phyloP scores from a whole-genome alignment of 2,329 filamentous ascomycete species.

The Monilinia aucupariae region DNA sequence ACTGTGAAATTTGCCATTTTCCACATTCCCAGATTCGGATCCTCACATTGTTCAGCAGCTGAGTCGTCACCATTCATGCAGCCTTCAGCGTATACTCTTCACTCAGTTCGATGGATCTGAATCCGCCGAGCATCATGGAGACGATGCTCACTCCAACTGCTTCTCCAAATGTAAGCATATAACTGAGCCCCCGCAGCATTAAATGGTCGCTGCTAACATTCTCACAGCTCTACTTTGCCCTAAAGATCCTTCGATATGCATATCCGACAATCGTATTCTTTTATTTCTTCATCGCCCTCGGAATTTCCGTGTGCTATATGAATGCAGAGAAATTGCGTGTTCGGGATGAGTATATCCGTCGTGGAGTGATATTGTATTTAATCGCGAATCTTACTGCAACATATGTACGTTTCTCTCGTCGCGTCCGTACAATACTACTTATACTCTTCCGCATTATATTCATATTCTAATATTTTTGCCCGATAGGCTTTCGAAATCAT shows the following conservation, averaged over 20 bases:
- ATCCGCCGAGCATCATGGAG: slow-evolving; percentile 1
- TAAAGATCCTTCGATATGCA: slow-evolving; percentile 47
- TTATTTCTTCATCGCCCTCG: slow-evolving; percentile 51
- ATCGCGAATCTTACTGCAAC: slow-evolving; percentile 36
- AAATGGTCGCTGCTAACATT: background rate
- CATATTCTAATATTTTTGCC: slow-evolving; percentile 33
- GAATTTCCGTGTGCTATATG: slow-evolving; percentile 49
- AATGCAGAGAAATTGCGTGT: slow-evolving; percentile 41
- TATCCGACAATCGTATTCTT: slow-evolving; percentile 52
- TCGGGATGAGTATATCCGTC: slow-evolving; percentile 39
- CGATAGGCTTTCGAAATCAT: slow-evolving; percentile 33
- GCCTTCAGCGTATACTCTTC: background rate
- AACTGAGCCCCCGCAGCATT: background rate
- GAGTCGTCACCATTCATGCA: background rate
- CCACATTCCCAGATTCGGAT: background rate
- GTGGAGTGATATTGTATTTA: slow-evolving; percentile 41
- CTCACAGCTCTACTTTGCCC: slow-evolving; percentile 21
- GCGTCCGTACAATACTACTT: slow-evolving; percentile 36
- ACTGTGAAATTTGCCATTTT: background rate
- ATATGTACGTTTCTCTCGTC: slow-evolving; percentile 40
- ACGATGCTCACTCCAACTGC: background rate
- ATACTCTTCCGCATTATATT: background rate
- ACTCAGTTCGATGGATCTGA: background rate
- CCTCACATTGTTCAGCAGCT: background rate
- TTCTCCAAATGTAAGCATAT: slow-evolving; percentile 1